Evolutionary conservation across 208 protist genomes (phyloP), one percentile per base, ranked within the genome.

Genomic region (Naegleria gruberi): DNA sequence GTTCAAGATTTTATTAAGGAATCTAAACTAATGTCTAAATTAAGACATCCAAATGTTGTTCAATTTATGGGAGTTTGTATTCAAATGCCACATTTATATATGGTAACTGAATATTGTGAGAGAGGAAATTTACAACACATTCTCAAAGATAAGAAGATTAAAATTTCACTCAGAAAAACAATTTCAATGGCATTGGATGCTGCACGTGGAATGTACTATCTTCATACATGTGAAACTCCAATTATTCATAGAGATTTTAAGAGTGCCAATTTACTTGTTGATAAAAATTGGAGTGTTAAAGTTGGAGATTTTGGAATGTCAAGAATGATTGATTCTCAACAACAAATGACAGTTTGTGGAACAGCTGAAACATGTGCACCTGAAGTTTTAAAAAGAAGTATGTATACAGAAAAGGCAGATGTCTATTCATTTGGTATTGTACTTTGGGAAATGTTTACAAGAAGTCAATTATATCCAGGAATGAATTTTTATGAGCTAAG

Each of bases 391-490:
- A 44, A n/a, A 45, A 51, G 45, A 41, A 89, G 40, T n/a, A 7
- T 65, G 19, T 74, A 73, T 8, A 44, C 45, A 7, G 85, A 89
- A 30, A 74, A 74, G 17, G 45, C 89, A 41, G 89, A 90, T 82
- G 89, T 90, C 41, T 90, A 82, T 82, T 85, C 89, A 19, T 90
- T 82, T n/a, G 89, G 51, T n/a, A 44, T 90, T 41, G 82, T 90
- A 15, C 26, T 90, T 30, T 90, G 82, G 81, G 89, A 90, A 90
- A 74, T 90, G 4, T 87, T 46, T 42, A 51, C 89, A 12, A 81
- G 55, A 44, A 19, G 73, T 41, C 46, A 19, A 44, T n/a, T 74
- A n/a, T 89, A 89, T 74, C 46, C 46, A 44, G 37, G 37, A 44
- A 17, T 89, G 7, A 40, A 73, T 12, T 34, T 89, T 89, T 89